Evolutionary conservation across 768 basidiomycete genomes (phyloP), one percentile per base, ranked within the genome.

Genomic region (Ramaria rubella): DNA sequence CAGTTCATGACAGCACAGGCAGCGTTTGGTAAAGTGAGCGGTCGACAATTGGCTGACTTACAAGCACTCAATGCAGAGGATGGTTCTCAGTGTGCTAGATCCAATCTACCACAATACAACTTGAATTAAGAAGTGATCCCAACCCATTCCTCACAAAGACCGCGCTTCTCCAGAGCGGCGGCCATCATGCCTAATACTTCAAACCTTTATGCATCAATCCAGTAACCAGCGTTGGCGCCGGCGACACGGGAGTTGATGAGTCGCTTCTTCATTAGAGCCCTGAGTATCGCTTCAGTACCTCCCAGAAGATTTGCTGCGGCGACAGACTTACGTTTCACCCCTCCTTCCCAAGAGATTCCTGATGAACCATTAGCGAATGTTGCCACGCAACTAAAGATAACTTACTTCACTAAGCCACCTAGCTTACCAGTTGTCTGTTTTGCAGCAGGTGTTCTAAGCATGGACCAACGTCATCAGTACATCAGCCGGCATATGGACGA

Each of bases 241-340:
- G 52, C 52, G 31, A 54, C 36, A 38, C 52, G 52, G 19, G 33
- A 38, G 21, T 34, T 34, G 23, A 42, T 38, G 36, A 34, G 23
- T 29, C 52, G 52, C 36, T 54, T 54, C 52, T 54, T 54, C 34
- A 21, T 29, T 14, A 26, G 17, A 15, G 49, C 49, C 29, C 29
- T 14, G 49, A 19, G 24, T 21, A 21, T 33, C 15, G 24, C 49
- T 2, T 26, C 5, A 33, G n/a, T n/a, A n/a, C n/a, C n/a, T n/a
- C n/a, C n/a, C n/a, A n/a, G n/a, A n/a, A n/a, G n/a, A n/a, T n/a
- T n/a, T n/a, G n/a, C n/a, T n/a, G n/a, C n/a, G n/a, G n/a, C n/a
- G n/a, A n/a, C 17, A 38, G 3, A 30, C 34, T 38, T n/a, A 38
- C 36, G 11, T 38, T n/a, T 38, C 36, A 11, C 36, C 11, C n/a